Conservation (phyloP, 139 green algal species). For the Asterochloris erici region DNA sequence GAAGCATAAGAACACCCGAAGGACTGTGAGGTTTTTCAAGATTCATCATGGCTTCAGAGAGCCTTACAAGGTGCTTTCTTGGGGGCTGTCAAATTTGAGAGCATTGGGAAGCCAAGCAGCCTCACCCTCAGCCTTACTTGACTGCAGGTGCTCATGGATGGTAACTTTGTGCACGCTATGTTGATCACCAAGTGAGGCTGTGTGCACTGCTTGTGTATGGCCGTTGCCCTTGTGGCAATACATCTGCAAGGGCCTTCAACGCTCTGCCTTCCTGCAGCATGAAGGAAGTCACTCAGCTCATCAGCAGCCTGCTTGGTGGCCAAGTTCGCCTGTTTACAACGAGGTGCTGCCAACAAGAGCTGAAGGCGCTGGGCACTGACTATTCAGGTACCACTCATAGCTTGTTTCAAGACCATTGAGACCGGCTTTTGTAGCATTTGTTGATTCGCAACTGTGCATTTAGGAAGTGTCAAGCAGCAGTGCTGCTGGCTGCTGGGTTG, state of each 20-base stretch:
- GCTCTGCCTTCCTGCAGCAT: background rate
- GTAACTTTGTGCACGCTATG: conserved; percentile 20
- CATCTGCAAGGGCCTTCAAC: background rate
- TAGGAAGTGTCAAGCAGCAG: too few species aligned
- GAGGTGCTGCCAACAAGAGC: conserved; percentile 9
- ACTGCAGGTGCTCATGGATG: conserved; percentile 15
- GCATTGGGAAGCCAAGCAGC: background rate
- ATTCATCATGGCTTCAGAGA: conserved; percentile 13
- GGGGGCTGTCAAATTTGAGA: background rate
- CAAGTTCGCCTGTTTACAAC: conserved; percentile 14
- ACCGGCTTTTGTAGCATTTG: too few species aligned
- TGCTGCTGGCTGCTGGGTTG: too few species aligned
- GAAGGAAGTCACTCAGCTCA: background rate
- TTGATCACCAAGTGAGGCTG: conserved; percentile 10
- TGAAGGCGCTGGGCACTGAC: conserved; percentile 9
- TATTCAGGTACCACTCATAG: conserved; percentile 1
- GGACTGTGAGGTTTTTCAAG: conserved; percentile 20
- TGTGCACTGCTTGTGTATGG: background rate
- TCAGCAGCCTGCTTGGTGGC: conserved; percentile 5
- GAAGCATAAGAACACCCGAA: conserved; percentile 21
- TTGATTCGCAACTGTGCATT: too few species aligned
- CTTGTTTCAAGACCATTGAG: too few species aligned
- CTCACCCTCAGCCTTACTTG: background rate
- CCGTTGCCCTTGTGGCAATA: background rate
- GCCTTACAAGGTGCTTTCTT: conserved; percentile 15